These are phyloP conservation scores for Colletotrichum tamarilloi DNA, from an alignment of 2,329 filamentous ascomycete genomes.

Conservation along the genomic window DNA sequence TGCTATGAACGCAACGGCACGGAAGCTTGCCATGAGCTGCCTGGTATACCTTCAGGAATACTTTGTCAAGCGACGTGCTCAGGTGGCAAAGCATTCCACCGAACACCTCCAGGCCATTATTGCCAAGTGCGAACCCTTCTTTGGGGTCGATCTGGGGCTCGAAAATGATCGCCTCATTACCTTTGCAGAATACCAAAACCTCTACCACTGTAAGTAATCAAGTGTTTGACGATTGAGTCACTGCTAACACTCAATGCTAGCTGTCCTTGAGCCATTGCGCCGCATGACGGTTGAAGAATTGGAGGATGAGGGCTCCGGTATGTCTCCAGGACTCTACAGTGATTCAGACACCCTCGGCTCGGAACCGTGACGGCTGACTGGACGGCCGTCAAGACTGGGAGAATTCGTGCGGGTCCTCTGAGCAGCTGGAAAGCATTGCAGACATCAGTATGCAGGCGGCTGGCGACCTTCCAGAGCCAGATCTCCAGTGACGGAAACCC, in stretches of 20 bases:
- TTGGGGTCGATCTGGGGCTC: conserved; percentile 38
- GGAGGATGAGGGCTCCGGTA: conserved; percentile 70
- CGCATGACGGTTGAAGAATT: conserved; percentile 67
- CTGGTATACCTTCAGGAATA: conserved; percentile 59
- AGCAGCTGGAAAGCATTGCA: conserved; percentile 62
- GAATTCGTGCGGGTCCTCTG: conserved; percentile 65
- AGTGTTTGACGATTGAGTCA: background rate
- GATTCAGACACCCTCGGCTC: conserved; percentile 49
- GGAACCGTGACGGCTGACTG: conserved; percentile 48
- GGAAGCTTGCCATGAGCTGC: conserved; percentile 55
- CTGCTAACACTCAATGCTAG: conserved; percentile 40
- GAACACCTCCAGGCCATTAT: conserved; percentile 55
- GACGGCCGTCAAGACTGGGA: conserved; percentile 61
- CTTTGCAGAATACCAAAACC: conserved; percentile 45
- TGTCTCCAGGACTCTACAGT: conserved; percentile 48
- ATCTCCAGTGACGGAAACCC: conserved; percentile 39
- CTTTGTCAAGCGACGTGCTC: conserved; percentile 53
- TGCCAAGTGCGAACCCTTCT: conserved; percentile 54
- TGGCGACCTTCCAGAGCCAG: conserved; percentile 52
- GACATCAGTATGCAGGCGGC: conserved; percentile 57
- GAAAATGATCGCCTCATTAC: background rate
- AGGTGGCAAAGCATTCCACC: conserved; percentile 57
- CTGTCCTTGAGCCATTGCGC: conserved; percentile 60
- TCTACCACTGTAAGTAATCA: conserved; percentile 51
- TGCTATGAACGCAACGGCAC: conserved; percentile 49